phyloP scores from a whole-genome alignment of 768 basidiomycete species.

The Trametes elegans region DNA sequence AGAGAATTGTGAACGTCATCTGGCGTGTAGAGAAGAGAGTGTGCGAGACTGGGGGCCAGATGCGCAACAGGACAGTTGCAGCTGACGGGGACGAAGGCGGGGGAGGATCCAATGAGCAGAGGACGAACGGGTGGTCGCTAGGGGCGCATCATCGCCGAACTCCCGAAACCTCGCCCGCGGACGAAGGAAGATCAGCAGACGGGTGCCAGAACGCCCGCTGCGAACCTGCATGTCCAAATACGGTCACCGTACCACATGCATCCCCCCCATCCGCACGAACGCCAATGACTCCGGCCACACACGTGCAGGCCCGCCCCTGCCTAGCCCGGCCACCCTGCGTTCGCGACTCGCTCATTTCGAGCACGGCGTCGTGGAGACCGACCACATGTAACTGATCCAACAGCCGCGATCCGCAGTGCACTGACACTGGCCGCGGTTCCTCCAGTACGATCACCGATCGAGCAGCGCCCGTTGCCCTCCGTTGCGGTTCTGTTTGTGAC shows the following conservation, averaged over 20 bases:
- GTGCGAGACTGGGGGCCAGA: too few relatives aligned
- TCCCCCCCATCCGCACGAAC: neutral
- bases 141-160: neutral
- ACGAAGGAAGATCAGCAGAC: constrained; percentile 3
- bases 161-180: neutral
- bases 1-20: too few relatives aligned
- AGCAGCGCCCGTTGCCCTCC: neutral
- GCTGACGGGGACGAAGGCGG: neutral
- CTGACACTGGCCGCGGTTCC: neutral
- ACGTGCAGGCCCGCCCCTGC: neutral
- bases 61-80: too few relatives aligned
- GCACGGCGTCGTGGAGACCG: neutral
- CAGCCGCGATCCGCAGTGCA: neutral
- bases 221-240: neutral
- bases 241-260: neutral
- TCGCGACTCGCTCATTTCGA: neutral
- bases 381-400: neutral
- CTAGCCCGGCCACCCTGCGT: neutral
- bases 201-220: neutral
- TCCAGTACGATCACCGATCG: neutral
- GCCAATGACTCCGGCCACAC: neutral
- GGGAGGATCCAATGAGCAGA: neutral
- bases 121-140: neutral
- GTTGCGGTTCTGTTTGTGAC: neutral
- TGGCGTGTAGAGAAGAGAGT: neutral